Evolutionary conservation across 305 asterid genomes (phyloP).

Genomic region (Fraxinus angustifolia): DNA sequence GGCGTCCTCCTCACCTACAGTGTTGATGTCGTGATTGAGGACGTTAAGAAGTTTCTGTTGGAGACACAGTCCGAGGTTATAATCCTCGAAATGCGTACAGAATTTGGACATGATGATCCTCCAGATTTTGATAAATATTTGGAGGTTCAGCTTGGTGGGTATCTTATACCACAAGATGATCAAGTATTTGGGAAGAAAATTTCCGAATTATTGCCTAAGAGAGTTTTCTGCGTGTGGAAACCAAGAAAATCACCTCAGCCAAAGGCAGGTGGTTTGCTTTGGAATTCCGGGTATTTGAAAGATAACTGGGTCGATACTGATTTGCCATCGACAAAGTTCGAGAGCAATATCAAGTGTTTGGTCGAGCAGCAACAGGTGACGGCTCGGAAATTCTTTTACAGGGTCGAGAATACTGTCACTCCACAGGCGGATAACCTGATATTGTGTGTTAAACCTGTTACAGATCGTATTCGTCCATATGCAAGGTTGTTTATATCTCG

Average conservation of each 20-base stretch:
- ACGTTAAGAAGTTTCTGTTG: constrained; percentile 52
- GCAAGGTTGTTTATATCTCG: constrained; percentile 64
- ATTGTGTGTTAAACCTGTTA: constrained; percentile 80
- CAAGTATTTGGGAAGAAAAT: constrained; percentile 56
- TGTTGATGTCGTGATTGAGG: constrained; percentile 60
- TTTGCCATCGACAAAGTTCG: constrained; percentile 79
- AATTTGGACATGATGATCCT: constrained; percentile 86
- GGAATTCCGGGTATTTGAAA: constrained; percentile 67
- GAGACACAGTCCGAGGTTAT: constrained; percentile 74
- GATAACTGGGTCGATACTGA: constrained; percentile 92
- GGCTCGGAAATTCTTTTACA: constrained; percentile 60
- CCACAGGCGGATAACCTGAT: constrained; percentile 93
- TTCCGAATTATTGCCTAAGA: constrained; percentile 59
- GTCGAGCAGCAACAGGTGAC: constrained; percentile 58
- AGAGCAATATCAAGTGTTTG: constrained; percentile 71
- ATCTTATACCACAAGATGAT: constrained; percentile 64
- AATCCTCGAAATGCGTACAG: constrained; percentile 75
- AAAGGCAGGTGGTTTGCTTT: constrained; percentile 47
- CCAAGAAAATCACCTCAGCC: constrained; percentile 74
- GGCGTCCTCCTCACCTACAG: constrained; percentile 62
- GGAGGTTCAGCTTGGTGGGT: constrained; percentile 61
- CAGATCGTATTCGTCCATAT: constrained; percentile 65
- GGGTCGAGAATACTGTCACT: constrained; percentile 96
- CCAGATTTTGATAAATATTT: constrained; percentile 63
- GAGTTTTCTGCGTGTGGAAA: constrained; percentile 85